These are phyloP conservation scores for Amoebophrya sp. DNA, from an alignment of 169 alveolate genomes.

Conservation along the genomic window DNA sequence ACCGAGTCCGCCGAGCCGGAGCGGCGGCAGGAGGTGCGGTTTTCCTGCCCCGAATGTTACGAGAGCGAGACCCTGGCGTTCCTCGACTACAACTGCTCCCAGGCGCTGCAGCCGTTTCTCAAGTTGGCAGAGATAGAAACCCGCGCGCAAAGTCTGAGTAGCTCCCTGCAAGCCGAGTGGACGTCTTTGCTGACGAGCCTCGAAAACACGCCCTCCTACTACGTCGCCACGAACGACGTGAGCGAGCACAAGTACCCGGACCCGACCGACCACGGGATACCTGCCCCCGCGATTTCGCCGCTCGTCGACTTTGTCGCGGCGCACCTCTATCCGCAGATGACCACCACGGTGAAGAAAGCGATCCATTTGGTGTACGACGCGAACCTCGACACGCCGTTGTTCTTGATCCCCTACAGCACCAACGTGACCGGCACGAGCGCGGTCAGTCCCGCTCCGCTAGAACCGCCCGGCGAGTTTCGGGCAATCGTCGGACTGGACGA, in stretches of 20 bases:
- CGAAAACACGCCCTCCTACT: neutral
- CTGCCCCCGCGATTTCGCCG: neutral
- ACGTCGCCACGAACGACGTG: neutral
- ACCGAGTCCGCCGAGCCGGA: neutral
- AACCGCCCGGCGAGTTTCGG: slow-evolving; percentile 1
- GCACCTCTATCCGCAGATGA: neutral
- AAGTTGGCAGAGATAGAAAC: neutral
- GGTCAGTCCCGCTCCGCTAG: too few relatives aligned
- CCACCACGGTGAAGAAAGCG: neutral
- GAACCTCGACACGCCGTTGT: neutral
- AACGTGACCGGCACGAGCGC: too few relatives aligned
- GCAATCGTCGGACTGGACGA: neutral
- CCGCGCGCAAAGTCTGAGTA: neutral
- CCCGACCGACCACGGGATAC: neutral
- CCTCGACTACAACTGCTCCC: neutral
- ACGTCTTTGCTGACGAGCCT: neutral
- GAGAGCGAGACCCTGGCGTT: neutral
- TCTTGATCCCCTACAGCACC: neutral
- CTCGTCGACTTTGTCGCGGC: neutral
- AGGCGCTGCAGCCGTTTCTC: neutral
- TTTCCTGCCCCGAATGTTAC: neutral
- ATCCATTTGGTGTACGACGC: slow-evolving; percentile 22
- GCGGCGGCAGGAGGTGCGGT: neutral
- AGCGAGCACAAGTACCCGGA: neutral
- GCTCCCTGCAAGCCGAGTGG: neutral